Base-by-base conservation (phyloP, 257 asterid species). In the Rehmannia glutinosa region DNA sequence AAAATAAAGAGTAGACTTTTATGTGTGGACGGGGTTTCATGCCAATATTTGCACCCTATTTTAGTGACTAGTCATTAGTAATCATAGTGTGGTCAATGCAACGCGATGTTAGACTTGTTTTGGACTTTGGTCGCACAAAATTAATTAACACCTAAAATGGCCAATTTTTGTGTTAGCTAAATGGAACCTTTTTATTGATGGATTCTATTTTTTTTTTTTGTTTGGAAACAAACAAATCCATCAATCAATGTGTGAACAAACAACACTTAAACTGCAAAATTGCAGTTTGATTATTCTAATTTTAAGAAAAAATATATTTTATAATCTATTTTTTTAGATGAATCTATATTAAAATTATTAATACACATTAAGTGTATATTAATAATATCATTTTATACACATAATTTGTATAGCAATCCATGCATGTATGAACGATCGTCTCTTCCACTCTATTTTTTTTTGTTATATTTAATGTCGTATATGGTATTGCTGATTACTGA, bases 31-130 rank as follows among this genome's bases (percentile, higher is more conserved):
- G 13, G 56, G 19, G 39, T 1, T 0, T 2, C 7, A 23, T 11
- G 30, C 33, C 20, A 15, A 6, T 8, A 33, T 49, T 5, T 19
- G 62, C 24, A 20, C 41, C 53, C 72, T 27, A 51, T 36, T 21
- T 62, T 66, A 19, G 62, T 20, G 41, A 66, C 12, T 9, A 52
- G 3, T 36, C 30, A 23, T 39, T 1, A 38, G 19, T 16, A 52
- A 52, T 72, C 38, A 71, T 62, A 17, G 59, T 30, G 64, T 28
- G 49, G 43, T 57, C 57, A 69, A 69, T 20, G 46, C 32, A 59
- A 58, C 43, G 9, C 50, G 8, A 69, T 23, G 62, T 47, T 59
- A 35, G 45, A 23, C 58, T 56, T 55, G 6, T 45, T 56, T 68
- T 25, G 43, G 6, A n/a, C 15, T 25, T 43, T 42, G 36, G 27